Evolutionary conservation across 345 rosid species (phyloP).

Genomic region (Clausena lansium): DNA sequence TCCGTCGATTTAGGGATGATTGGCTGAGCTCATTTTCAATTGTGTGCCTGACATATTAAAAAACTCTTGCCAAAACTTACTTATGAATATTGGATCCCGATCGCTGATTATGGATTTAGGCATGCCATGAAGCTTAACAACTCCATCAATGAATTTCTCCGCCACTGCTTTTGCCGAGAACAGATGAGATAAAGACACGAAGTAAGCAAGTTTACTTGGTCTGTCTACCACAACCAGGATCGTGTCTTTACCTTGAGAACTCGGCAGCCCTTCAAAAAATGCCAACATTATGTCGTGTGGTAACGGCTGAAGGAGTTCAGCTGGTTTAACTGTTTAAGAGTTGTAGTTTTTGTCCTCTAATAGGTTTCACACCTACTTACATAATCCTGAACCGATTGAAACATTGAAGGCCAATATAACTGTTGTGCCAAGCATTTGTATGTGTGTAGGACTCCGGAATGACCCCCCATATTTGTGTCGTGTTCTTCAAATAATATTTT

Average conservation of each 20-base stretch:
- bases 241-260: not conserved
- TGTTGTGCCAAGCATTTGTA: too few relatives aligned
- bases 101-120: not conserved
- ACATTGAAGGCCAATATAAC: not conserved
- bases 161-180: not conserved
- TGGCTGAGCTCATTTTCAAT: too few relatives aligned
- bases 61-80: constrained; percentile 4
- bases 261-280: not conserved
- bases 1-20: too few relatives aligned
- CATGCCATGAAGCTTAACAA: too few relatives aligned
- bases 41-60: too few relatives aligned
- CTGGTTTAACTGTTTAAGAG: too few relatives aligned
- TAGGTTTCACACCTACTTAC: not conserved
- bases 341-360: not conserved
- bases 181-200: not conserved
- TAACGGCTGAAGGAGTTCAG: not conserved
- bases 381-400: not conserved
- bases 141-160: not conserved
- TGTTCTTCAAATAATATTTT: too few relatives aligned
- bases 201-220: constrained; percentile 2
- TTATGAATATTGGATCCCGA: not conserved
- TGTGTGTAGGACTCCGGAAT: too few relatives aligned
- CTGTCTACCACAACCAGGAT: not conserved
- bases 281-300: not conserved
- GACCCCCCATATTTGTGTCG: too few relatives aligned